Percentiles rank a stretch among this genome's conserved stretches.
Evolutionary conservation across 2,329 filamentous ascomycete genomes (phyloP).

Genomic region (Xylaria sp.): DNA sequence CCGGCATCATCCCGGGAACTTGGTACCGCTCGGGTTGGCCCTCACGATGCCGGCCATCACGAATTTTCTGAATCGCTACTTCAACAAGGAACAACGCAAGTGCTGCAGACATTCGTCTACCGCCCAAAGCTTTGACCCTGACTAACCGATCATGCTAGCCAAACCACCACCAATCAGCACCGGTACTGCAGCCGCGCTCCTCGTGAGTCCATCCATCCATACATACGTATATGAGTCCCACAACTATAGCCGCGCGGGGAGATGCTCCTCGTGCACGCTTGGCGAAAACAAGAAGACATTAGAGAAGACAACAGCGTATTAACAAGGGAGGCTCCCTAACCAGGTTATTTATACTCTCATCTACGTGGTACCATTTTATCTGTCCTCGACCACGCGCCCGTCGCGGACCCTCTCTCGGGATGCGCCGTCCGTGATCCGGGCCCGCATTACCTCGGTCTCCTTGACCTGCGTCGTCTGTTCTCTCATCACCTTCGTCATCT

Average conservation of each 20-base stretch:
- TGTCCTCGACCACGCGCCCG: slow-evolving; percentile 81
- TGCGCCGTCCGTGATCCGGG: slow-evolving; percentile 88
- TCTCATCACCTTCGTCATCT: slow-evolving; percentile 72
- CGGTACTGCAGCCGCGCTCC: slow-evolving; percentile 51
- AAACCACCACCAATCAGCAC: slow-evolving; percentile 56
- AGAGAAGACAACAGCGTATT: background rate
- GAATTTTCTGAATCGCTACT: slow-evolving; percentile 46
- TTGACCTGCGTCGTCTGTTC: slow-evolving; percentile 78
- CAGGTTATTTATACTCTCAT: slow-evolving; percentile 84
- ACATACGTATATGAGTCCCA: background rate
- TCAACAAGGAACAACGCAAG: slow-evolving; percentile 48
- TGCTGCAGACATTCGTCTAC: slow-evolving; percentile 18
- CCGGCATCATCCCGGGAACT: slow-evolving; percentile 24
- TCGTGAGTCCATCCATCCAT: slow-evolving; percentile 48
- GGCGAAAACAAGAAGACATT: slow-evolving; percentile 6
- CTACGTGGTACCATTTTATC: slow-evolving; percentile 93
- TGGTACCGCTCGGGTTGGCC: background rate
- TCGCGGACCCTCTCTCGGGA: slow-evolving; percentile 84
- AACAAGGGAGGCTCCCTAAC: background rate
- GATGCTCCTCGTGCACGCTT: slow-evolving; percentile 19
- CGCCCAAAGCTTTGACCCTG: background rate
- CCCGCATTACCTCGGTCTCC: slow-evolving; percentile 83
- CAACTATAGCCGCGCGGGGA: slow-evolving; percentile 35
- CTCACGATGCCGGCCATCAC: slow-evolving; percentile 48
- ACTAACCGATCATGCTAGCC: slow-evolving; percentile 46